Conservation (phyloP, 805 yeast genomes). For the Saturnispora sekii region DNA sequence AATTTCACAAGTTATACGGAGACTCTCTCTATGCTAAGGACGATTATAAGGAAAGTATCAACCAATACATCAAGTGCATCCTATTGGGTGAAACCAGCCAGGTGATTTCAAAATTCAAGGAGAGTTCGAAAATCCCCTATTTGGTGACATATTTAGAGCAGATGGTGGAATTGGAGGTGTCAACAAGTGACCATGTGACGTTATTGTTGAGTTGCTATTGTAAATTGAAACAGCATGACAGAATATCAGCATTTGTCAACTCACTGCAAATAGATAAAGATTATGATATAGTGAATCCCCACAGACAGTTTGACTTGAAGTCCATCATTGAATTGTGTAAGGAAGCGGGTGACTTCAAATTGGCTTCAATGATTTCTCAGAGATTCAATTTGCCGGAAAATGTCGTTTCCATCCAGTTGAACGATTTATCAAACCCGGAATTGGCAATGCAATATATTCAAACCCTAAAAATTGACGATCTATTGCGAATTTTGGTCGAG, state of each 20-base stretch:
- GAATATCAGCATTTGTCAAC: slow-evolving; percentile 48
- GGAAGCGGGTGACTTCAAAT: slow-evolving; percentile 55
- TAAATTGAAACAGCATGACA: slow-evolving; percentile 53
- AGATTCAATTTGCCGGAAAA: slow-evolving; percentile 62
- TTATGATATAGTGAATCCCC: slow-evolving; percentile 28
- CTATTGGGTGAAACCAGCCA: slow-evolving; percentile 54
- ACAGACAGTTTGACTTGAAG: slow-evolving; percentile 52
- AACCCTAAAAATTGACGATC: slow-evolving; percentile 65
- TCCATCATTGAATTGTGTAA: slow-evolving; percentile 60
- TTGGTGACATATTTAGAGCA: slow-evolving; percentile 56
- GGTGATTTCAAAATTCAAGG: slow-evolving; percentile 70
- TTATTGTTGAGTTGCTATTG: slow-evolving; percentile 70
- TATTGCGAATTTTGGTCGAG: slow-evolving; percentile 49
- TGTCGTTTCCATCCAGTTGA: slow-evolving; percentile 66
- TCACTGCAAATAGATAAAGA: slow-evolving; percentile 25
- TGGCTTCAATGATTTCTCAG: slow-evolving; percentile 63
- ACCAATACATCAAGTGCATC: slow-evolving; percentile 51
- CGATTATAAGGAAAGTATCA: slow-evolving; percentile 59
- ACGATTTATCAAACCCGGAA: slow-evolving; percentile 51
- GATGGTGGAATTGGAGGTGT: slow-evolving; percentile 42
- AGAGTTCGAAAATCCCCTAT: slow-evolving; percentile 58
- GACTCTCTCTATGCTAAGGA: slow-evolving; percentile 60
- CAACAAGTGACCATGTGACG: slow-evolving; percentile 77
- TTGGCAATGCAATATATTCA: slow-evolving; percentile 57
- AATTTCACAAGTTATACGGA: slow-evolving; percentile 52